phyloP scores from a whole-genome alignment of 805 yeast genomes.

The Metschnikowia borealis region DNA sequence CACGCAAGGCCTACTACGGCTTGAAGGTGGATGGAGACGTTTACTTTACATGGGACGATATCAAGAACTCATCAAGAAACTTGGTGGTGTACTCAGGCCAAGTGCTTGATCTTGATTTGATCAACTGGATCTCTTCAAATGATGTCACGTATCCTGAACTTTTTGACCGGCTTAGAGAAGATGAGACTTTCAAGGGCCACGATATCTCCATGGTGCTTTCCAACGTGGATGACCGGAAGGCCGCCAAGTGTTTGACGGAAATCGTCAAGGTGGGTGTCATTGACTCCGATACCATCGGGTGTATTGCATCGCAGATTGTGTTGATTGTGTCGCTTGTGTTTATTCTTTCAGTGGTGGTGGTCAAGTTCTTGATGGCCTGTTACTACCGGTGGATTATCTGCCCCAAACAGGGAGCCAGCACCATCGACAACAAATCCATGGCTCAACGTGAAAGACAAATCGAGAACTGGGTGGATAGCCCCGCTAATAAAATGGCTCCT shows the following conservation, averaged over 20 bases:
- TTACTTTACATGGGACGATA: conserved; percentile 87
- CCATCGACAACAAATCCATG: conserved; percentile 56
- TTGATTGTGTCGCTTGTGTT: conserved; percentile 77
- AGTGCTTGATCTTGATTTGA: conserved; percentile 74
- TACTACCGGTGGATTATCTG: conserved; percentile 81
- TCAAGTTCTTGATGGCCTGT: conserved; percentile 80
- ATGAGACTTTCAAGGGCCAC: conserved; percentile 59
- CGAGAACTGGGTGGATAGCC: conserved; percentile 82
- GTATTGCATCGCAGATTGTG: conserved; percentile 86
- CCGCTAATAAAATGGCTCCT: conserved; percentile 13
- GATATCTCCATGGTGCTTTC: conserved; percentile 76
- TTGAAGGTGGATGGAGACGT: conserved; percentile 66
- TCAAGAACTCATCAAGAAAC: conserved; percentile 62
- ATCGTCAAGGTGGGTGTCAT: conserved; percentile 84
- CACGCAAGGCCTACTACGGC: conserved; percentile 65
- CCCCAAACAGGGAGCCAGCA: conserved; percentile 69
- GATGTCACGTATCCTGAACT: conserved; percentile 70
- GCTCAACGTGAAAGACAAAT: conserved; percentile 59
- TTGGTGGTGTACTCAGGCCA: conserved; percentile 86
- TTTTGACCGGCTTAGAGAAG: conserved; percentile 60
- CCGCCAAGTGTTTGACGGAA: conserved; percentile 81
- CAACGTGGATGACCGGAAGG: conserved; percentile 59
- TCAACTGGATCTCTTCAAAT: conserved; percentile 69
- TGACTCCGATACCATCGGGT: conserved; percentile 87
- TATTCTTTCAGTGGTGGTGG: conserved; percentile 73